Percentiles rank a stretch among this genome's conserved stretches.
Evolutionary conservation across 2,329 filamentous ascomycete species (phyloP).

Genomic region (Epichloe sylvatica): DNA sequence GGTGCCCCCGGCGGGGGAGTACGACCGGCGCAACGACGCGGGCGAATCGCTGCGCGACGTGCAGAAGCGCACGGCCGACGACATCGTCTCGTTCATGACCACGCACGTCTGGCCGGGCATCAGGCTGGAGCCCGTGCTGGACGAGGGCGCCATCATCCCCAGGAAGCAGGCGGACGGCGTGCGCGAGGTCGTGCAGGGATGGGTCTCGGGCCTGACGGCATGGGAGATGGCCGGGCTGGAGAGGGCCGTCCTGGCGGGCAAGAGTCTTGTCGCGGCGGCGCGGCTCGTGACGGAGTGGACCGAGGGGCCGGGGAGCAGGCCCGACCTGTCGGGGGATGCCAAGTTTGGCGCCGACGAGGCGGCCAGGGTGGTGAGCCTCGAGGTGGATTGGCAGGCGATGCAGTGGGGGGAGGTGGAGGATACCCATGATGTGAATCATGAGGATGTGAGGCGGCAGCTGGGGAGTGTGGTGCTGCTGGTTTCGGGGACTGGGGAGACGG

Average conservation of each 20-base stretch:
- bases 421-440: slow-evolving; percentile 89
- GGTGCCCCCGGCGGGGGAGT: slow-evolving; percentile 44
- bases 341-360: slow-evolving; percentile 73
- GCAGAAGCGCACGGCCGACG: slow-evolving; percentile 55
- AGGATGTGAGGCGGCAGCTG: slow-evolving; percentile 75
- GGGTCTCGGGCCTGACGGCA: slow-evolving; percentile 56
- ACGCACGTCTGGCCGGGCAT: slow-evolving; percentile 72
- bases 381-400: slow-evolving; percentile 79
- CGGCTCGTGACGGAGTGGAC: slow-evolving; percentile 81
- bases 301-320: slow-evolving; percentile 39
- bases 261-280: slow-evolving; percentile 67
- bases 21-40: slow-evolving; percentile 30
- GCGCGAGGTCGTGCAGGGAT: slow-evolving; percentile 61
- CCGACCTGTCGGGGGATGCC: slow-evolving; percentile 13
- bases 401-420: slow-evolving; percentile 94
- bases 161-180: slow-evolving; percentile 59
- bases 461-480: slow-evolving; percentile 78
- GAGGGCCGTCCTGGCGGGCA: slow-evolving; percentile 67
- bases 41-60: slow-evolving; percentile 52
- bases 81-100: slow-evolving; percentile 58
- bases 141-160: slow-evolving; percentile 62
- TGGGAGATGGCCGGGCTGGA: slow-evolving; percentile 84
- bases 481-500: slow-evolving; percentile 34
- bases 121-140: slow-evolving; percentile 65
- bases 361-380: slow-evolving; percentile 59